phyloP scores from a whole-genome alignment of 2,329 filamentous ascomycete genomes.

The Chaetomium globosum region DNA sequence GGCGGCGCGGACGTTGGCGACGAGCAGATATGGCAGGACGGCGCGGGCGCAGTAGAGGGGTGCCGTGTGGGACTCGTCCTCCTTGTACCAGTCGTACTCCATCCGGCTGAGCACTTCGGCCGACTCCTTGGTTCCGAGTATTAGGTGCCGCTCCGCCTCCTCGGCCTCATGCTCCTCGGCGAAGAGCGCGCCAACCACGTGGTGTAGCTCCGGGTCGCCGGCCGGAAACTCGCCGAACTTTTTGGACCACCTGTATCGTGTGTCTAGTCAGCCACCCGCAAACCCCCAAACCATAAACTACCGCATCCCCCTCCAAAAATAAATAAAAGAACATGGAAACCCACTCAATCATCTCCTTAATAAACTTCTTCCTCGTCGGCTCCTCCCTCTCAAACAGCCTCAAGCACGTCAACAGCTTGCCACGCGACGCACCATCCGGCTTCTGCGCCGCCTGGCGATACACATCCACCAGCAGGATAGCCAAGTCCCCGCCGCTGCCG shows the following conservation, averaged over 20 bases:
- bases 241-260: constrained; percentile 69
- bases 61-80: constrained; percentile 85
- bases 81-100: constrained; percentile 92
- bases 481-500: constrained; percentile 87
- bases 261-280: constrained; percentile 14
- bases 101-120: constrained; percentile 76
- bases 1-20: constrained; percentile 87
- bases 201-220: constrained; percentile 91
- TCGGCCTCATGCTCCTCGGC: constrained; percentile 92
- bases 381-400: constrained; percentile 80
- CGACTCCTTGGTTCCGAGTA: constrained; percentile 87
- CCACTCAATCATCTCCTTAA: constrained; percentile 78
- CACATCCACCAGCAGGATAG: constrained; percentile 83
- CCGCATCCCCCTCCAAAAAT: neutral
- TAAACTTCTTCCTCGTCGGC: constrained; percentile 89
- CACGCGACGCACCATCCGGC: constrained; percentile 74
- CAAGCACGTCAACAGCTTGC: constrained; percentile 74
- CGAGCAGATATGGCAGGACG: constrained; percentile 85
- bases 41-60: constrained; percentile 83
- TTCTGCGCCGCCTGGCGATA: constrained; percentile 84
- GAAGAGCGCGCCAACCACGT: constrained; percentile 83
- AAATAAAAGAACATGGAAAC: constrained; percentile 38
- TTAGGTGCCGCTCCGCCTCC: constrained; percentile 87
- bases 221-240: constrained; percentile 85
- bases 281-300: neutral